phyloP scores from a whole-genome alignment of 2,329 filamentous ascomycete genomes.

The Aspergillus spinulosporus region DNA sequence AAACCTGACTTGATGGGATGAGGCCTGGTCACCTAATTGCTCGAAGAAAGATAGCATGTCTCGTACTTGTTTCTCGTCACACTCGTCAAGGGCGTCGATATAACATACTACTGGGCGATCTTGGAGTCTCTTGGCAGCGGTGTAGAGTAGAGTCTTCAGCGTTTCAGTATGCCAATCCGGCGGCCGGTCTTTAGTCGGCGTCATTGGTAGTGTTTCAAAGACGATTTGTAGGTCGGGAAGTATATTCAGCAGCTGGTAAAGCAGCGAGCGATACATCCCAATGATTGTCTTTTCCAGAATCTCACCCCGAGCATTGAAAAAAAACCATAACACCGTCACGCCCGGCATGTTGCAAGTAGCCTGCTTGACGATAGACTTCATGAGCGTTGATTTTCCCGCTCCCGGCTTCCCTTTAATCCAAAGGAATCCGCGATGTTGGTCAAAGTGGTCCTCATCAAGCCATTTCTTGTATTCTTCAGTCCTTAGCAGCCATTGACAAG shows the following conservation, averaged over 20 bases:
- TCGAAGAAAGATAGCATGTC: slow-evolving; percentile 40
- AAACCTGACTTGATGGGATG: slow-evolving; percentile 15
- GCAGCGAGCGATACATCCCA: slow-evolving; percentile 55
- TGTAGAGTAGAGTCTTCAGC: slow-evolving; percentile 31
- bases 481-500: slow-evolving; percentile 13
- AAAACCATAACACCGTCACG: slow-evolving; percentile 44
- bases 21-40: slow-evolving; percentile 25
- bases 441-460: slow-evolving; percentile 26
- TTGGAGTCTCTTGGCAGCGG: slow-evolving; percentile 29
- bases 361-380: slow-evolving; percentile 40
- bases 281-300: slow-evolving; percentile 47
- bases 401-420: slow-evolving; percentile 46
- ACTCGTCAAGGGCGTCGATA: slow-evolving; percentile 50
- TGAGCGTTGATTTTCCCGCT: slow-evolving; percentile 47
- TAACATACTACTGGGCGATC: slow-evolving; percentile 32
- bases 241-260: slow-evolving; percentile 48
- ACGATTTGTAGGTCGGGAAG: slow-evolving; percentile 37
- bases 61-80: slow-evolving; percentile 36
- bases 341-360: neutral
- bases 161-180: neutral
- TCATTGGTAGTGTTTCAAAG: neutral
- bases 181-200: slow-evolving; percentile 18
- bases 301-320: slow-evolving; percentile 52
- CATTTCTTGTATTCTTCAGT: slow-evolving; percentile 35
- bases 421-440: slow-evolving; percentile 28